These are phyloP conservation scores for Quercus variabilis DNA, from an alignment of 306 rosid species.

Conservation along the genomic window DNA sequence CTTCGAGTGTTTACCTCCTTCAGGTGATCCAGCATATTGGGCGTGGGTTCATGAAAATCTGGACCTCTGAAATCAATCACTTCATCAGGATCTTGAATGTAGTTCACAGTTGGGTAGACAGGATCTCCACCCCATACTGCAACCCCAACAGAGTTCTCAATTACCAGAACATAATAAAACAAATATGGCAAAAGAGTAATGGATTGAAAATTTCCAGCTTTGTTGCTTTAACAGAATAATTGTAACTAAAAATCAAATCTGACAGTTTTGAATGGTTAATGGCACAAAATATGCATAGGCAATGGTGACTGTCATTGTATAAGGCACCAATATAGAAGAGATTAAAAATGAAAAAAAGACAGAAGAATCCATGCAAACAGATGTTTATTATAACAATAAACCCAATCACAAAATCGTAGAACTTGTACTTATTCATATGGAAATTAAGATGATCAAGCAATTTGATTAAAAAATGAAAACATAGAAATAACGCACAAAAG, in stretches of 20 bases:
- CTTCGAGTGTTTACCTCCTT: constrained; percentile 61
- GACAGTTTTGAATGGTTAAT: neutral
- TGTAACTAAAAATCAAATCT: neutral
- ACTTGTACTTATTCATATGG: neutral
- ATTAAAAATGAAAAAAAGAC: neutral
- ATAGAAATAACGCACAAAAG: constrained; percentile 23
- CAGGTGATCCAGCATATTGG: constrained; percentile 66
- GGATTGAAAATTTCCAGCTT: neutral
- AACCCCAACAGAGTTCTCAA: constrained; percentile 26
- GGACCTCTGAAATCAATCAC: constrained; percentile 85
- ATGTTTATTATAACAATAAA: neutral
- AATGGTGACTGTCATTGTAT: neutral
- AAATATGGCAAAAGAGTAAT: neutral
- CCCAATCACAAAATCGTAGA: neutral
- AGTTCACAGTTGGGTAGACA: constrained; percentile 92
- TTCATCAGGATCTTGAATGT: constrained; percentile 90
- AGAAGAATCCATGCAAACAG: neutral
- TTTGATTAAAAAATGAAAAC: constrained; percentile 14
- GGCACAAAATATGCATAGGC: neutral
- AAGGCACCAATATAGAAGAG: neutral
- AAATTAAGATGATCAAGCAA: constrained; percentile 10
- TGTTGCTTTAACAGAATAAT: neutral
- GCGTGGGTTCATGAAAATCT: constrained; percentile 93
- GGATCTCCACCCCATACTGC: constrained; percentile 99
- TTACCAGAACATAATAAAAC: constrained; percentile 1